phyloP scores from a whole-genome alignment of 129 eudicot genomes.

The Oenanthe sinensis region DNA sequence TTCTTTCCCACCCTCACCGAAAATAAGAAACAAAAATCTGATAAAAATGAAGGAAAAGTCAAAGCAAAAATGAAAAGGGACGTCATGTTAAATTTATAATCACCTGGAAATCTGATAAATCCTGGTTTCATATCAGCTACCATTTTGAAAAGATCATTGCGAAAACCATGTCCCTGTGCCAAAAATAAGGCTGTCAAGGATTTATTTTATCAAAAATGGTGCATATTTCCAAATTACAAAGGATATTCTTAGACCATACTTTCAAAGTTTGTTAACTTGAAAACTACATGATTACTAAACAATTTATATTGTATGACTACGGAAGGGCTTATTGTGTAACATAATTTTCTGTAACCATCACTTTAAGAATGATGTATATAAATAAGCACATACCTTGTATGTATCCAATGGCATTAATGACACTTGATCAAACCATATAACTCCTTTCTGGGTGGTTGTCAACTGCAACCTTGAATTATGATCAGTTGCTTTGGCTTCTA shows the following conservation, averaged over 20 bases:
- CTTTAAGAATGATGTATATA: not conserved
- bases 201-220: not conserved
- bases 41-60: not conserved
- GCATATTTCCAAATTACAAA: not conserved
- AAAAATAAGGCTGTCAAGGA: conserved; percentile 1
- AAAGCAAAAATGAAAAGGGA: not conserved
- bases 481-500: conserved; percentile 59
- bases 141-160: conserved; percentile 72
- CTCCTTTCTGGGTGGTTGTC: conserved; percentile 59
- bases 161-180: conserved; percentile 81
- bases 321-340: not conserved
- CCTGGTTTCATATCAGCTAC: conserved; percentile 74
- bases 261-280: not conserved
- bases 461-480: conserved; percentile 63
- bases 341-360: not conserved
- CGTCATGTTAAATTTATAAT: not conserved
- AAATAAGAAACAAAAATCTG: not conserved
- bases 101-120: conserved; percentile 94
- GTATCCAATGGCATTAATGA: conserved; percentile 85
- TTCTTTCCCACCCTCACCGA: not conserved
- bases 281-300: not conserved
- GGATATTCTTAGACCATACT: not conserved
- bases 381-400: conserved; percentile 42
- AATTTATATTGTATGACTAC: not conserved
- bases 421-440: conserved; percentile 95